phyloP scores from a whole-genome alignment of 108 stramenopile genomes.

The Poteriospumella lacustris region DNA sequence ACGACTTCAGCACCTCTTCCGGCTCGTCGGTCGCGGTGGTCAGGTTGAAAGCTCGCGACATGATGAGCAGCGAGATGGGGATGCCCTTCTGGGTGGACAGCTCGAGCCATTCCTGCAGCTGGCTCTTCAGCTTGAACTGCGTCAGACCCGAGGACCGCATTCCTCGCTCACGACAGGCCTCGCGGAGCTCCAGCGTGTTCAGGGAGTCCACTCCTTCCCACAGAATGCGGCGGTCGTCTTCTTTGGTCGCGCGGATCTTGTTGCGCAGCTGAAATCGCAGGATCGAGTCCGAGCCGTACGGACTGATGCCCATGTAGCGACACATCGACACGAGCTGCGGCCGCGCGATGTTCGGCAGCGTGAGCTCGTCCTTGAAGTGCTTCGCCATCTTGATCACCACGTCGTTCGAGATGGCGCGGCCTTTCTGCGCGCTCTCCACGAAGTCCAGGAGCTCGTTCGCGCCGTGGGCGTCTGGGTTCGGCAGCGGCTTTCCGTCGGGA shows the following conservation, averaged over 20 bases:
- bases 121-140: conserved; percentile 73
- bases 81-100: conserved; percentile 85
- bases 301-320: conserved; percentile 86
- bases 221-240: conserved; percentile 92
- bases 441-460: conserved; percentile 59
- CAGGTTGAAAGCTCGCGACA: conserved; percentile 89
- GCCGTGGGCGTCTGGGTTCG: neutral
- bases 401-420: conserved; percentile 68
- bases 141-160: conserved; percentile 89
- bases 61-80: conserved; percentile 87
- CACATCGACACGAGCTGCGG: conserved; percentile 93
- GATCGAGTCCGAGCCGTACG: conserved; percentile 84
- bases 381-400: conserved; percentile 75
- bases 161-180: conserved; percentile 91
- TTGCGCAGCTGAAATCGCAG: conserved; percentile 89
- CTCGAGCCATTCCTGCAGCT: conserved; percentile 92
- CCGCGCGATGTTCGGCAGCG: conserved; percentile 89
- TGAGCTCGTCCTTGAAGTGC: conserved; percentile 91
- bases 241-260: conserved; percentile 68
- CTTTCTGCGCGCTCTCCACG: conserved; percentile 77
- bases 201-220: conserved; percentile 94
- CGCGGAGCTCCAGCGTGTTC: conserved; percentile 89
- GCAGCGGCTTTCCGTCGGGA: neutral
- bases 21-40: conserved; percentile 57
- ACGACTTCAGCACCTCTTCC: conserved; percentile 67